Percentiles rank a stretch among this genome's conserved stretches.
phyloP scores from a whole-genome alignment of 1,284 basidiomycete species.

The Singerocomus inundabilis region DNA sequence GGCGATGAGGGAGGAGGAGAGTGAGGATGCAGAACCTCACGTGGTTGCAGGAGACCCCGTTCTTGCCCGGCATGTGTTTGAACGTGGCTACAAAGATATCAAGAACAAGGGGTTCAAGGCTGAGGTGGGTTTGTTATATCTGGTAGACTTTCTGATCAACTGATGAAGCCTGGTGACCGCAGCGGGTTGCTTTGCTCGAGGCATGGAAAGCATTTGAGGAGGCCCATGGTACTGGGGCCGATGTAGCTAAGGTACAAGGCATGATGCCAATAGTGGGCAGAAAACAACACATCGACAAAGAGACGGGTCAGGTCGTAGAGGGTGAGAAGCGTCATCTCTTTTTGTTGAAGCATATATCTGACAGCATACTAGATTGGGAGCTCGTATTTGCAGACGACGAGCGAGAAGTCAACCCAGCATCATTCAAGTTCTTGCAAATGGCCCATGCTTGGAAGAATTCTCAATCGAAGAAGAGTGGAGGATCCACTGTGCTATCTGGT shows the following conservation, averaged over 20 bases:
- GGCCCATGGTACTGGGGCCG: conserved; percentile 66
- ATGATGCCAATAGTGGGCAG: conserved; percentile 93
- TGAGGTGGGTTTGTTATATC: conserved; percentile 56
- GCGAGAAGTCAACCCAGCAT: conserved; percentile 84
- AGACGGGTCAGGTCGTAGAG: conserved; percentile 83
- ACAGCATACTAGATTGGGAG: conserved; percentile 72
- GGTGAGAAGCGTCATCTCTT: conserved; percentile 47
- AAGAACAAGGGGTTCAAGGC: conserved; percentile 80
- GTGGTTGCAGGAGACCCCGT: conserved; percentile 69
- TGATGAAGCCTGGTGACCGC: conserved; percentile 7
- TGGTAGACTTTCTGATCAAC: not conserved
- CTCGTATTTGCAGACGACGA: conserved; percentile 95
- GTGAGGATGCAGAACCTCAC: conserved; percentile 59
- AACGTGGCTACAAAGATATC: conserved; percentile 84
- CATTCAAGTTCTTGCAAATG: conserved; percentile 92
- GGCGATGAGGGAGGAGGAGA: conserved; percentile 70
- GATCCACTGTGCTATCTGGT: conserved; percentile 38
- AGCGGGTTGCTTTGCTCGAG: conserved; percentile 87
- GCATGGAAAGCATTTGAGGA: conserved; percentile 93
- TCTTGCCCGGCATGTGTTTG: conserved; percentile 76
- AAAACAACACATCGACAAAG: conserved; percentile 77
- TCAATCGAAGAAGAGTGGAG: conserved; percentile 40
- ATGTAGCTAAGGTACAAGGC: conserved; percentile 75
- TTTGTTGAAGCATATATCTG: not conserved
- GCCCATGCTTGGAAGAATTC: conserved; percentile 84